phyloP scores from a whole-genome alignment of 1,284 basidiomycete genomes.

The Irpex lacteus region DNA sequence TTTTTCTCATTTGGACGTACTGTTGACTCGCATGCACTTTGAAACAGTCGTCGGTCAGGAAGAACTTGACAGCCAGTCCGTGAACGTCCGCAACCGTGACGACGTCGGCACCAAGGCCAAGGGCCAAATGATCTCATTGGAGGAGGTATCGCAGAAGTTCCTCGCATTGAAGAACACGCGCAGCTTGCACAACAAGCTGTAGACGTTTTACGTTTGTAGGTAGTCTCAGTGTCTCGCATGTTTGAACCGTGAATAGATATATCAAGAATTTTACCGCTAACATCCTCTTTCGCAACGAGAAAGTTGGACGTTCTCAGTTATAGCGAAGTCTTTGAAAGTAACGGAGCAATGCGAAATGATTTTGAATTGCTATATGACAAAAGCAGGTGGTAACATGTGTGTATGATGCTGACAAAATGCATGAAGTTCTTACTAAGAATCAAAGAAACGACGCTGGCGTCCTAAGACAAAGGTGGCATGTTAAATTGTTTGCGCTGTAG shows the following conservation, averaged over 20 bases:
- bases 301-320: too few relatives aligned
- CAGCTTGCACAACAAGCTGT: constrained; percentile 57
- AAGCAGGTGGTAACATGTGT: background rate
- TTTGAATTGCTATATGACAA: background rate
- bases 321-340: too few relatives aligned
- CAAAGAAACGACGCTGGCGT: background rate
- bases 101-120: constrained; percentile 83
- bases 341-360: too few relatives aligned
- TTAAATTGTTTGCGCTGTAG: constrained; percentile 44
- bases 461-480: background rate
- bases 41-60: constrained; percentile 88
- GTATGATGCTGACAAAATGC: background rate
- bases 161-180: constrained; percentile 60
- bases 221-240: background rate
- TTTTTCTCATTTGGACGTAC: background rate
- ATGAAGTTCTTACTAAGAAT: background rate
- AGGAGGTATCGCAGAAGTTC: constrained; percentile 64
- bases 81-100: constrained; percentile 95
- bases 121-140: constrained; percentile 65
- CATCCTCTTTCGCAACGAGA: too few relatives aligned
- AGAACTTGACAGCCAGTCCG: constrained; percentile 81
- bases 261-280: background rate
- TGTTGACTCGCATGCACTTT: background rate
- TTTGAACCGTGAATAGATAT: background rate
- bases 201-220: background rate